Evolutionary conservation across 2,329 filamentous ascomycete genomes (phyloP).

Genomic region (Trichothecium roseum): DNA sequence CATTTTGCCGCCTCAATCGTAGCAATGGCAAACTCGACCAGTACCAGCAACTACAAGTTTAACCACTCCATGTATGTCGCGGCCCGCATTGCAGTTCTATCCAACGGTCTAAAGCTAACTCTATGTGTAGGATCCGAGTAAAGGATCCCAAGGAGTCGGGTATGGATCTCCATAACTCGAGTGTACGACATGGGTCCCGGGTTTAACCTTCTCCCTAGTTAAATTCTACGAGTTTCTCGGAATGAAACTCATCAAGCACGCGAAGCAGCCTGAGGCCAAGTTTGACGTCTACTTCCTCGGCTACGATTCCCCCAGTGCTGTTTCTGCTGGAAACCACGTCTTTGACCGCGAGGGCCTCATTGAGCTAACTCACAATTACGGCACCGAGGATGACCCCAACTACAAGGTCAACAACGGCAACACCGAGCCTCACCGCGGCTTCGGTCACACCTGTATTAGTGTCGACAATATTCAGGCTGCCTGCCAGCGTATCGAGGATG

Average conservation of each 20-base stretch:
- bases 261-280: constrained; percentile 75
- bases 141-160: constrained; percentile 81
- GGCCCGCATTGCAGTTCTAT: background rate
- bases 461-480: constrained; percentile 82
- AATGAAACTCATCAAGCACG: constrained; percentile 71
- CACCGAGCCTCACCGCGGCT: constrained; percentile 72
- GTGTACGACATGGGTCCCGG: no score
- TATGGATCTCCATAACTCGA: constrained; percentile 26
- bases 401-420: constrained; percentile 86
- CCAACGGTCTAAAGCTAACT: constrained; percentile 3
- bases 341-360: constrained; percentile 85
- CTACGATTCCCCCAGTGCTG: constrained; percentile 67
- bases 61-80: constrained; percentile 78
- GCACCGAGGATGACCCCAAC: constrained; percentile 73
- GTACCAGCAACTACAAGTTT: constrained; percentile 63
- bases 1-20: no score
- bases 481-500: constrained; percentile 80
- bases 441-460: constrained; percentile 77
- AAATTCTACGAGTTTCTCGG: constrained; percentile 93
- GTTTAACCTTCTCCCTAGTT: constrained; percentile 35
- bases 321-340: constrained; percentile 58
- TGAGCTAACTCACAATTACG: constrained; percentile 77
- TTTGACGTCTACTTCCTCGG: constrained; percentile 95
- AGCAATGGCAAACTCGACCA: background rate
- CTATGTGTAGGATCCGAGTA: constrained; percentile 64